Evolutionary conservation across 768 basidiomycete species (phyloP).

Genomic region (Kwoniella heveanensis): DNA sequence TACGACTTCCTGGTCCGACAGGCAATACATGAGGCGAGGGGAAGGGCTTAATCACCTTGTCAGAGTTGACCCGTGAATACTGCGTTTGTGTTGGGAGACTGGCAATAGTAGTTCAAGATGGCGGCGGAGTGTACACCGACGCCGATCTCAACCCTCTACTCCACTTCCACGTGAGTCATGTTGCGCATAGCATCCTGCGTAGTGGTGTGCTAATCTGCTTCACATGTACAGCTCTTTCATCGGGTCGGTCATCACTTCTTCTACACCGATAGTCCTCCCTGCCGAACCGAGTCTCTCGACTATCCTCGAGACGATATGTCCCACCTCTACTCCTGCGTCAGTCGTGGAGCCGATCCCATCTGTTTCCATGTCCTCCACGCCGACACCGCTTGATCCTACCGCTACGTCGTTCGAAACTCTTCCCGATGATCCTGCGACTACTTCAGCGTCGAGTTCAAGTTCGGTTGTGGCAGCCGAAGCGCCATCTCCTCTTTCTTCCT

Average conservation of each 20-base stretch:
- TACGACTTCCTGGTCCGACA: no score
- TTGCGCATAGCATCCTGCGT: not conserved
- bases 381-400: not conserved
- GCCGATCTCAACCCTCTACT: constrained; percentile 26
- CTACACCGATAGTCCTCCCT: constrained; percentile 8
- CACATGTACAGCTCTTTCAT: constrained; percentile 5
- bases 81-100: no score
- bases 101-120: no score
- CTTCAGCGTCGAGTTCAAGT: not conserved
- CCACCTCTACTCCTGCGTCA: not conserved
- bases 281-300: constrained; percentile 6
- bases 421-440: not conserved
- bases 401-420: not conserved
- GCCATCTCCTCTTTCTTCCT: not conserved
- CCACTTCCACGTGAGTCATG: constrained; percentile 33
- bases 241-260: constrained; percentile 10
- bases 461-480: not conserved
- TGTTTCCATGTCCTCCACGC: not conserved
- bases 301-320: constrained; percentile 6
- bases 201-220: no score
- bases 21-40: no score
- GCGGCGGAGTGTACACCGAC: constrained; percentile 21
- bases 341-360: not conserved
- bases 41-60: no score
- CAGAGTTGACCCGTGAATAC: no score